Evolutionary conservation across 345 rosid species (phyloP), one percentile per base, ranked within the genome.

Genomic region (Angophora floribunda): DNA sequence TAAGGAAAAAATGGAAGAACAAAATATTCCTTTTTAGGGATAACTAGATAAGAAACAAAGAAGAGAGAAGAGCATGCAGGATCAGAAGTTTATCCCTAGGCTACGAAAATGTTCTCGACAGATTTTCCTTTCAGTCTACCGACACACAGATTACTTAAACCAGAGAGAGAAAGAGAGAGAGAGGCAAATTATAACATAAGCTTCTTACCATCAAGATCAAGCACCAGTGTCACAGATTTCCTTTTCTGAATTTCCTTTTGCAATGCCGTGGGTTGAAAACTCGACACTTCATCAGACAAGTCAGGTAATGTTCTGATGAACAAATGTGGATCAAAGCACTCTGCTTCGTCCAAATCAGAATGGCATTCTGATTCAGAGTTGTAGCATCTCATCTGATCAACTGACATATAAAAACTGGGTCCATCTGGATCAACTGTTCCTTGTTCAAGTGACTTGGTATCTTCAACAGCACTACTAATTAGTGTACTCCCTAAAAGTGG

Each of bases 181-280:
- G 22, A 1, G 28, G 16, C 41, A 70, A 11, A 67, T 87, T n/a
- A 80, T 53, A 26, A 22, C 4, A 19, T 52, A 87, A 70, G 41
- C 82, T 89, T 49, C 93, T 92, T 94, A 97, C 99, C 99, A 92
- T 97, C 99, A 94, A 97, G 94, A 94, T 97, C 99, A 91, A 97
- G 99, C 86, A 94, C 98, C 65, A 97, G 93, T 47, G 98, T 97
- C 82, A 95, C 91, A 85, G 96, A 87, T 90, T 95, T 96, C 93
- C 92, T 91, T 90, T 91, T 91, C 88, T 88, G 75, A 88, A 92
- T 89, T 84, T 94, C 97, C 91, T 90, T 94, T 9, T 92, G 91
- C 14, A 55, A 86, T 85, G 88, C 57, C 85, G 87, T 85, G 44
- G 96, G 94, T 87, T 86, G 92, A 91, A 91, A 94, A 89, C 90